Evolutionary conservation across 305 asterid species (phyloP), one percentile per base, ranked within the genome.

Genomic region (Petunia hybrid): DNA sequence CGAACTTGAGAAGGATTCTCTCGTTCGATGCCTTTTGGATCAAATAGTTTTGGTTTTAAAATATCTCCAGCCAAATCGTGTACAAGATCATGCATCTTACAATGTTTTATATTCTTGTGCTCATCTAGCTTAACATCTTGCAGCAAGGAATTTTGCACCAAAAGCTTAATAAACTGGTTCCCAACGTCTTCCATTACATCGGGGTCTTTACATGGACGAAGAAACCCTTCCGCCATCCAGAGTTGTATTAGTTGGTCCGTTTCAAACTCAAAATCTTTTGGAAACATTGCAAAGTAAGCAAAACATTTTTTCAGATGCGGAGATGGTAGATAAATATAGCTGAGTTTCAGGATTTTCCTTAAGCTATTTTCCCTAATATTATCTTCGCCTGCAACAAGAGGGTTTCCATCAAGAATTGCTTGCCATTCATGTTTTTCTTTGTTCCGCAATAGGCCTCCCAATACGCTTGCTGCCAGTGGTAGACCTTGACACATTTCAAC

Each of bases 51-150:
- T 2, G 39, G 22, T 38, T 36, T 39, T 6, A 76, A 79, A 40
- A 88, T 12, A 80, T 76, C 38, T 77, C 83, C n/a, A 31, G 82
- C 83, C 75, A 85, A 80, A 80, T 75, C 85, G 79, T 79, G 83
- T 46, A 79, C 85, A 53, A 81, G 51, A 59, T 85, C 81, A 40
- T 90, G 92, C 91, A 90, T 84, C 79, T 56, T 77, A 48, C 84
- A 77, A 6, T 2, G 0, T 7, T 2, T 22, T 4, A 45, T 41
- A 8, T 77, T 38, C 2, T 53, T 63, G n/a, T 60, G 38, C 6
- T 0, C 31, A 67, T 85, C 88, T 38, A 5, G 48, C 6, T 35
- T 0, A 9, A 70, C 66, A 76, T 65, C 64, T 81, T 22, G 31
- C 31, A 22, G 31, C 31, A 22, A 22, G 31, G 31, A 22, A 22